phyloP scores from a whole-genome alignment of 2,329 filamentous ascomycete genomes.

The Helminthosporium solani region DNA sequence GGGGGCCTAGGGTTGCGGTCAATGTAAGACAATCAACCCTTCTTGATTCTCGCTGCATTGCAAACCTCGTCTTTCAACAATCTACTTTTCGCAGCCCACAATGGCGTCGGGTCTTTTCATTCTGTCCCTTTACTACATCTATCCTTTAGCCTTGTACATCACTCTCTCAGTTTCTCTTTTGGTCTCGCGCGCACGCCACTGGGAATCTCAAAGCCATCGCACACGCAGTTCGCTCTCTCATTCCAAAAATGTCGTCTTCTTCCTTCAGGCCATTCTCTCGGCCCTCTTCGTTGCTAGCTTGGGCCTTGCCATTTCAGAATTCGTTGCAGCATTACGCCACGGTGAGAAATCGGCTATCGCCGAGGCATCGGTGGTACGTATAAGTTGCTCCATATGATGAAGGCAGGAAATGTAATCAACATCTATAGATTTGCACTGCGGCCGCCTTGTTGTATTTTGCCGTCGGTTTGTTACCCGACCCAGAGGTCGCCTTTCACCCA shows the following conservation, averaged over 20 bases:
- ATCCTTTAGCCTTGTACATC: background rate
- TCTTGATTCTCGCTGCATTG: too few relatives aligned
- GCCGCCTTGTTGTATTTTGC: constrained; percentile 2
- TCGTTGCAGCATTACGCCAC: background rate
- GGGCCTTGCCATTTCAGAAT: background rate
- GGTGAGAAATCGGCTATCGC: background rate
- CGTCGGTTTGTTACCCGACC: constrained; percentile 3
- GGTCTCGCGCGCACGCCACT: background rate
- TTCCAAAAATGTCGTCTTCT: background rate
- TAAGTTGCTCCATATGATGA: too few relatives aligned
- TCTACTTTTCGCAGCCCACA: too few relatives aligned
- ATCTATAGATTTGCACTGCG: constrained; percentile 1
- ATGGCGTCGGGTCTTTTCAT: background rate
- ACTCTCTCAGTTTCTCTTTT: background rate
- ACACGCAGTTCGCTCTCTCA: background rate
- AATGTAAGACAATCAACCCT: too few relatives aligned
- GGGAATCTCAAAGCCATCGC: background rate
- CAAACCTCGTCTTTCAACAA: too few relatives aligned
- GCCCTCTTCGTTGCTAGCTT: background rate
- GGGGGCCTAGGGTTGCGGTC: too few relatives aligned
- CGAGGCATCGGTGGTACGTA: background rate
- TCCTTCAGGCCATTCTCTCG: background rate
- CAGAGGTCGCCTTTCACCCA: constrained; percentile 4
- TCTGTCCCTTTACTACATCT: background rate
- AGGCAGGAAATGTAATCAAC: too few relatives aligned